These are phyloP conservation scores for Berkeleyomyces basicola DNA, from an alignment of 2,329 filamentous ascomycete species.

Conservation along the genomic window DNA sequence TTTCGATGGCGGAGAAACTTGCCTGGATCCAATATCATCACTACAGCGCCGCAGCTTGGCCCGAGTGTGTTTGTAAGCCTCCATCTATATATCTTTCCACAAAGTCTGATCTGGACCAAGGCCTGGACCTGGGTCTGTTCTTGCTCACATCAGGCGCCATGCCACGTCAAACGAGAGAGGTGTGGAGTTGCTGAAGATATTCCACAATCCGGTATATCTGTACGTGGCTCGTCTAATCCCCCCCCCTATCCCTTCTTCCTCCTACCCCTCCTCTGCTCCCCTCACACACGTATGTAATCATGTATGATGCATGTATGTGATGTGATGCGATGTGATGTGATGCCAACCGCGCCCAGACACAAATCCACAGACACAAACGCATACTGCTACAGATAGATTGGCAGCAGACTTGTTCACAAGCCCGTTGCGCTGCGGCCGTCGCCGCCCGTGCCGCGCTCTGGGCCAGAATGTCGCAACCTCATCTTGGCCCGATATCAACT, in stretches of 20 bases:
- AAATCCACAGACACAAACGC: background rate
- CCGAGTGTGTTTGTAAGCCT: background rate
- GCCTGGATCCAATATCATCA: background rate
- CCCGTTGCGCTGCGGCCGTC: background rate
- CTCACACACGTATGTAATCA: background rate
- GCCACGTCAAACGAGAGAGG: background rate
- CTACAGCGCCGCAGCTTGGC: background rate
- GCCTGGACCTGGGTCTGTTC: background rate
- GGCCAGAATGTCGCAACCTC: too few species aligned
- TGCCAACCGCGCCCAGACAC: background rate
- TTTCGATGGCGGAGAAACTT: background rate
- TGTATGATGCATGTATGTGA: too few species aligned
- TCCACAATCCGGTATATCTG: background rate
- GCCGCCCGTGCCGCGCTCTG: background rate
- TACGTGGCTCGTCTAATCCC: background rate
- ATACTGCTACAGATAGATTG: background rate
- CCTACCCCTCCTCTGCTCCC: background rate
- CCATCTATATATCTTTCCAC: background rate
- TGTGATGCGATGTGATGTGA: too few species aligned
- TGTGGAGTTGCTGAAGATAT: background rate
- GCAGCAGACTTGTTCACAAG: background rate
- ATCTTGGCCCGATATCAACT: too few species aligned
- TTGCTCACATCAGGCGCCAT: background rate
- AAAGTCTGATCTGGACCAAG: background rate
- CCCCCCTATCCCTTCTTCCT: background rate